Percentiles rank a stretch among this genome's conserved stretches.
Evolutionary conservation across 176 grass and related monocot genomes (phyloP).

Genomic region (Dendrocalamus sinicus): DNA sequence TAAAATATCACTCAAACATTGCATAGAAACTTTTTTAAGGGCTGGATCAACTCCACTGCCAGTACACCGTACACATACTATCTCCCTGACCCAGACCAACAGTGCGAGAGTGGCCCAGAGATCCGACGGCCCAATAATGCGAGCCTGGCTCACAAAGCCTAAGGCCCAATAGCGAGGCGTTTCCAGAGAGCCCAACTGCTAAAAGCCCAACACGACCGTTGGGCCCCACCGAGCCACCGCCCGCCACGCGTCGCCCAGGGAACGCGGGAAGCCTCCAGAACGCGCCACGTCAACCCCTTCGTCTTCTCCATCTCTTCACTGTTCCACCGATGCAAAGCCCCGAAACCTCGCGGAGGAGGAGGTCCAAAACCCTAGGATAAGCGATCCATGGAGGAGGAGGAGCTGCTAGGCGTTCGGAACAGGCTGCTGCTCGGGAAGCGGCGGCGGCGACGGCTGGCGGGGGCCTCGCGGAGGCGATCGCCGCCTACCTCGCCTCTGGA

Average conservation of each 20-base stretch:
- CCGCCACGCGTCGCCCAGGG: neutral
- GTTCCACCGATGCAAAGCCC: neutral
- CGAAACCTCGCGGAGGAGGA: neutral
- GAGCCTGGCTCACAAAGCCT: too few relatives aligned
- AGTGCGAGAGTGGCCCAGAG: neutral
- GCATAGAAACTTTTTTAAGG: too few relatives aligned
- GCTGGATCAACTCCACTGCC: too few relatives aligned
- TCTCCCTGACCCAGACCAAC: neutral
- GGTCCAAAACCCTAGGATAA: neutral
- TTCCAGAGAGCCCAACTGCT: neutral
- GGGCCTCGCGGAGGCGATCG: slow-evolving; percentile 37
- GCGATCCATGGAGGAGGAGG: slow-evolving; percentile 52
- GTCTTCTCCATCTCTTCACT: neutral
- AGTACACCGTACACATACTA: too few relatives aligned
- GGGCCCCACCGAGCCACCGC: neutral
- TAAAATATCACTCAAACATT: too few relatives aligned
- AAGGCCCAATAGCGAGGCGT: neutral
- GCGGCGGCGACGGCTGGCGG: neutral
- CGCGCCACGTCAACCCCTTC: neutral
- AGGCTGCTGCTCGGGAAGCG: slow-evolving; percentile 2
- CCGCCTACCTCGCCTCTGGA: slow-evolving; percentile 49
- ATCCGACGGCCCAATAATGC: too few relatives aligned
- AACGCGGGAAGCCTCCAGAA: neutral
- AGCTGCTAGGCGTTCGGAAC: slow-evolving; percentile 45
- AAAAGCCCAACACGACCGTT: neutral